A percentile compares a stretch with the other conserved stretches of the same genome.
Evolutionary conservation across 257 asterid species (phyloP).

Genomic region (Perilla frutescens): DNA sequence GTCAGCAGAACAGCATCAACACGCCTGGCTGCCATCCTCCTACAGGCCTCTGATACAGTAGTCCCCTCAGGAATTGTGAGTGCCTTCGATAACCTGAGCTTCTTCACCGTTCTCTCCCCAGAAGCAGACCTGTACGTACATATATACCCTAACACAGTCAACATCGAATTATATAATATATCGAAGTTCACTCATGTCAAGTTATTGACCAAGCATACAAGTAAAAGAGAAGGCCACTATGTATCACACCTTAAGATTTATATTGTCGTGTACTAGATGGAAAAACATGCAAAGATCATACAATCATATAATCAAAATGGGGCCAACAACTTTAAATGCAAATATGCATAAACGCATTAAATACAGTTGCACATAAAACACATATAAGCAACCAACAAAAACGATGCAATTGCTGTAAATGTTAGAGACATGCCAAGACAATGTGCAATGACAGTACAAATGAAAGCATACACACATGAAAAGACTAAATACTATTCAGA

Average conservation of each 20-base stretch:
- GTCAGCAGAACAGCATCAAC: constrained; percentile 89
- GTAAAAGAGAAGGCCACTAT: neutral
- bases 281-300: neutral
- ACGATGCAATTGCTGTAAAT: neutral
- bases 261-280: neutral
- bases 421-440: neutral
- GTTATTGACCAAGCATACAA: constrained; percentile 1
- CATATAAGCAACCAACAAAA: constrained; percentile 1
- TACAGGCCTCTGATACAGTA: constrained; percentile 86
- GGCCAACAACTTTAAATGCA: neutral
- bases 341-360: neutral
- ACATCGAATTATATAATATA: neutral
- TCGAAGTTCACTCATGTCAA: neutral
- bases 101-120: constrained; percentile 95
- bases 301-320: constrained; percentile 1
- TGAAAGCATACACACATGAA: neutral
- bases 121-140: constrained; percentile 50
- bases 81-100: constrained; percentile 87
- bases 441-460: neutral
- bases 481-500: neutral
- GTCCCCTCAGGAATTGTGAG: constrained; percentile 94
- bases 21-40: constrained; percentile 90
- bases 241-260: neutral
- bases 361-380: neutral
- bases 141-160: constrained; percentile 19